Conservation (phyloP, 2,329 filamentous ascomycete species). For the Colletotrichum destructivum region DNA sequence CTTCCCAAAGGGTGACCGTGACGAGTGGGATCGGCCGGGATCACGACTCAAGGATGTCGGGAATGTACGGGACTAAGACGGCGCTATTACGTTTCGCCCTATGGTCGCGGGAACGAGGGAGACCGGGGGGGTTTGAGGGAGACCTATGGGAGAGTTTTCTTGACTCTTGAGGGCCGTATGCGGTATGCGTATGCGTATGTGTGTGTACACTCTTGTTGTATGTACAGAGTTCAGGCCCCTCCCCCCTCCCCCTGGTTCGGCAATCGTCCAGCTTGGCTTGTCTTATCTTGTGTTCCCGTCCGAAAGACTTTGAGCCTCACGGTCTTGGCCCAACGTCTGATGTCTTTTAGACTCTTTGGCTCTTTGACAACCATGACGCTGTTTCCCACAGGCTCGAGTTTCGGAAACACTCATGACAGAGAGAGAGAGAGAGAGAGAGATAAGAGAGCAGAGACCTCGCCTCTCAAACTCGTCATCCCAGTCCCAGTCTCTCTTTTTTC, state of each 20-base stretch:
- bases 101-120: background rate
- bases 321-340: slow-evolving; percentile 38
- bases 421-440: background rate
- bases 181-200: no score
- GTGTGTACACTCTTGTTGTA: no score
- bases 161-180: no score
- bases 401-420: background rate
- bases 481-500: slow-evolving; percentile 22
- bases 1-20: slow-evolving; percentile 29
- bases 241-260: slow-evolving; percentile 26
- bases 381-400: background rate
- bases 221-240: slow-evolving; percentile 11
- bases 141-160: slow-evolving; percentile 20
- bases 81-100: slow-evolving; percentile 37
- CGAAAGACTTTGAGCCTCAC: slow-evolving; percentile 34
- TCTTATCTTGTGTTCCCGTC: slow-evolving; percentile 2
- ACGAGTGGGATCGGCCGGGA: slow-evolving; percentile 17
- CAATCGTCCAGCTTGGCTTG: slow-evolving; percentile 35
- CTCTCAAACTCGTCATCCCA: background rate
- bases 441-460: background rate
- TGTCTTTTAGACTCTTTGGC: background rate
- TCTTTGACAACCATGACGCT: background rate
- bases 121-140: background rate
- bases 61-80: slow-evolving; percentile 30
- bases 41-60: slow-evolving; percentile 36